A percentile compares a stretch with the other conserved stretches of the same genome.
These are phyloP conservation scores for Moelleriella libera DNA, from an alignment of 2,329 filamentous ascomycete species.

Conservation along the genomic window DNA sequence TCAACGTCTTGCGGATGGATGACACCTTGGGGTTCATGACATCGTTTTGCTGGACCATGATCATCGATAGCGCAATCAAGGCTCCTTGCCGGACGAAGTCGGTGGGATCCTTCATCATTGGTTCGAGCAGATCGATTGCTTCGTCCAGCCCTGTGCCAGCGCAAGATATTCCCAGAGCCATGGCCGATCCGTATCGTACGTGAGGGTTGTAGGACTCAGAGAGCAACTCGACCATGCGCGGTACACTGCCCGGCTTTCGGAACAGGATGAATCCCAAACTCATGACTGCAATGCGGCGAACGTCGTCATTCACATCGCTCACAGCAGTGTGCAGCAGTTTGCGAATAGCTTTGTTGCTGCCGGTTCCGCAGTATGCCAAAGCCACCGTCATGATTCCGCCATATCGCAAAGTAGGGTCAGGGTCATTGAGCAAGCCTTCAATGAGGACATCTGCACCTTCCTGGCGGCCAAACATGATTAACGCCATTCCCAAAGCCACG, in stretches of 20 bases:
- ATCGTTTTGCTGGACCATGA: constrained; percentile 98
- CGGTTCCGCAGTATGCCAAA: constrained; percentile 89
- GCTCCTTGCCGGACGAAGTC: constrained; percentile 97
- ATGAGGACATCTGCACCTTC: constrained; percentile 92
- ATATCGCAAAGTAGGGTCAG: constrained; percentile 85
- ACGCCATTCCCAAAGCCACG: constrained; percentile 86
- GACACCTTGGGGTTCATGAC: constrained; percentile 95
- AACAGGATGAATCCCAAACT: constrained; percentile 97
- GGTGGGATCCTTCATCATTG: constrained; percentile 98
- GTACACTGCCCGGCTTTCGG: constrained; percentile 91
- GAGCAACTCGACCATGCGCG: constrained; percentile 95
- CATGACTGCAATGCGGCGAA: constrained; percentile 91
- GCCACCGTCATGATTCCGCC: constrained; percentile 99
- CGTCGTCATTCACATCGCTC: constrained; percentile 95
- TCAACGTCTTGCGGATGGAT: constrained; percentile 78
- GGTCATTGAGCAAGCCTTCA: constrained; percentile 81
- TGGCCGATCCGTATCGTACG: constrained; percentile 91
- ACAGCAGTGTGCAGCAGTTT: constrained; percentile 92
- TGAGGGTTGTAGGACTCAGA: constrained; percentile 99
- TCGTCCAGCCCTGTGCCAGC: constrained; percentile 92
- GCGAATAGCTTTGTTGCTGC: constrained; percentile 96
- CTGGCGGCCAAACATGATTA: constrained; percentile 96
- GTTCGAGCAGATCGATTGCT: constrained; percentile 90
- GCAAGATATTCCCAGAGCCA: constrained; percentile 96
- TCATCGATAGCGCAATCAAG: constrained; percentile 89